Base-by-base conservation (phyloP, 2,329 filamentous ascomycete species). In the Cordyceps sp. region DNA sequence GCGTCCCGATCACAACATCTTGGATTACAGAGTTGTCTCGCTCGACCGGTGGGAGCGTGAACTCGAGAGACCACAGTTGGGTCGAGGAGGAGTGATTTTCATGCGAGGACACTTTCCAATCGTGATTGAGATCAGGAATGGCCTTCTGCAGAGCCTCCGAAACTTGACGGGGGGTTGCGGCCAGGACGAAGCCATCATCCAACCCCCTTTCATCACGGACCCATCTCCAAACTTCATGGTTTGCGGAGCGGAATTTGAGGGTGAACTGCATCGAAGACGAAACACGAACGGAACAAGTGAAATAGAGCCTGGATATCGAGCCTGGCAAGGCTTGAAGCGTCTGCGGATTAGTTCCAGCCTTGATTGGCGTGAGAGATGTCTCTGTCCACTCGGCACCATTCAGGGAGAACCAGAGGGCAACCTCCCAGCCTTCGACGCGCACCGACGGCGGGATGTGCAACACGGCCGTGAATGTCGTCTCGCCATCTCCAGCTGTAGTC, bases 351-450 rank as follows among this genome's bases (percentile, higher is more conserved):
- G 46, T 35, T 10, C 35, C 30, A 24, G 36, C 37, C 23, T 42
- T 32, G 38, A 49, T 28, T 7, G 48, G 42, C 3, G 29, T 29
- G 20, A 72, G 43, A 1, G 37, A 34, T 14, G 57, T 68, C 62
- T 86, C 58, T 53, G 55, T 37, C 73, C 66, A 61, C 41, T 62
- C 60, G 18, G 57, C 49, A 32, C 69, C 66, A 42, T 78, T 74
- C 39, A 45, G 39, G 4, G 64, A 64, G 35, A 82, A 72, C 82
- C 84, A 93, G 7, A 92, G 54, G 13, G 70, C 69, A 21, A 84
- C 69, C 42, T 90, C 68, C 77, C 81, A 90, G 15, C 62, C 59
- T 13, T 67, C 55, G 7, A 62, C 60, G 29, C 66, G 65, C n/a
- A n/a, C n/a, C 23, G 59, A 59, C 16, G 50, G 53, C 26, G 70